Evolutionary conservation across 352 stramenopile species (phyloP).

Genomic region (Thalassiosira hispida): DNA sequence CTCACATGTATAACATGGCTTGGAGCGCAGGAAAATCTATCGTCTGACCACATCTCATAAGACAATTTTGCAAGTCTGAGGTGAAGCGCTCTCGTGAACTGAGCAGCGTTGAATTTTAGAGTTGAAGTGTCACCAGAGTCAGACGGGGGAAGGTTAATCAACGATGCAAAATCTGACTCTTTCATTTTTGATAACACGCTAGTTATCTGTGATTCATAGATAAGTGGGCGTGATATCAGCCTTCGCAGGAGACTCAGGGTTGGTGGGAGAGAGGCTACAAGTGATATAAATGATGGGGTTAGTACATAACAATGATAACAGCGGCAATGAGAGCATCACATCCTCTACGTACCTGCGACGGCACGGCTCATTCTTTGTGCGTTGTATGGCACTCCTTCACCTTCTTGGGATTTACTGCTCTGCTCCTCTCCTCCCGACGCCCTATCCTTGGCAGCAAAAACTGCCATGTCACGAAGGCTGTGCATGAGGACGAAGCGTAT

Average conservation of each 20-base stretch:
- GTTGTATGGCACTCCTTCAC: not conserved
- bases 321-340: too few relatives aligned
- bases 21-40: constrained; percentile 55
- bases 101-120: constrained; percentile 43
- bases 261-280: constrained; percentile 70
- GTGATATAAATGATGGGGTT: too few relatives aligned
- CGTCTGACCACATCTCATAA: constrained; percentile 61
- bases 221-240: constrained; percentile 57
- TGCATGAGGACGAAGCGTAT: constrained; percentile 75
- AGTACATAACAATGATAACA: not conserved
- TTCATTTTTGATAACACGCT: constrained; percentile 71
- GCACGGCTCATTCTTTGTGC: constrained; percentile 61
- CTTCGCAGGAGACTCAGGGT: constrained; percentile 68
- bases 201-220: constrained; percentile 62
- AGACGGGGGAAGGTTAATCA: constrained; percentile 46
- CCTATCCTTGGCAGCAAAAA: constrained; percentile 40
- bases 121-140: constrained; percentile 27
- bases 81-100: constrained; percentile 65
- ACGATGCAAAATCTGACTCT: constrained; percentile 44
- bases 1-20: constrained; percentile 70
- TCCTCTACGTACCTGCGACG: constrained; percentile 65
- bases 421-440: not conserved
- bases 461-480: constrained; percentile 64
- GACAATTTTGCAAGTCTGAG: constrained; percentile 62
- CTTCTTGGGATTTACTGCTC: not conserved